Evolutionary conservation across 257 asterid species (phyloP).

Genomic region (Ilex aquifolium): DNA sequence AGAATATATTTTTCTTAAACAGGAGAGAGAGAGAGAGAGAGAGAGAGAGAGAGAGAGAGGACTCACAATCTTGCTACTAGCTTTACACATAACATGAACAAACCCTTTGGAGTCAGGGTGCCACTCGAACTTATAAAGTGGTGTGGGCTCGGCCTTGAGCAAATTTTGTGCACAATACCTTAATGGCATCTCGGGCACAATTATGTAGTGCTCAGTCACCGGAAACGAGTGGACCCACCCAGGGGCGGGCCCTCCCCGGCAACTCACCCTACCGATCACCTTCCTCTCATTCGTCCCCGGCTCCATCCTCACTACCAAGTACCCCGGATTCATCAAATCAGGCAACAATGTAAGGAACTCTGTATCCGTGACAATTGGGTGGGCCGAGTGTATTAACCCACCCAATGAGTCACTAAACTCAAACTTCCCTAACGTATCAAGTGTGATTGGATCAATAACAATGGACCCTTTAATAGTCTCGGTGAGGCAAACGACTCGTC

Average conservation of each 20-base stretch:
- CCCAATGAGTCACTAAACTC: conserved; percentile 63
- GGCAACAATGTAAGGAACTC: conserved; percentile 75
- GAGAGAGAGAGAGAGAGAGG: neutral
- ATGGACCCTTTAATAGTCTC: conserved; percentile 89
- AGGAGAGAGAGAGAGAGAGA: neutral
- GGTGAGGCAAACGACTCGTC: conserved; percentile 84
- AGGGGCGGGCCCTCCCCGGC: conserved; percentile 77
- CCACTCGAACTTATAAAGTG: conserved; percentile 87
- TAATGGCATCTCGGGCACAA: conserved; percentile 97
- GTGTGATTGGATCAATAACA: conserved; percentile 50
- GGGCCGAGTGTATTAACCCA: conserved; percentile 84
- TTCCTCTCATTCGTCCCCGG: conserved; percentile 77
- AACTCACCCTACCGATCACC: conserved; percentile 63
- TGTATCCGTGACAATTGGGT: conserved; percentile 73
- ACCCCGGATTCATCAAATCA: conserved; percentile 75
- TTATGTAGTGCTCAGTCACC: conserved; percentile 72
- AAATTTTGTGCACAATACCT: conserved; percentile 82
- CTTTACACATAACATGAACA: conserved; percentile 82
- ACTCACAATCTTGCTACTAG: conserved; percentile 76
- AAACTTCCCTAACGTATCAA: conserved; percentile 66
- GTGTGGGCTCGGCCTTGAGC: conserved; percentile 91
- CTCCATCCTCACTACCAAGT: conserved; percentile 69
- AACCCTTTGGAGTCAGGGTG: conserved; percentile 75
- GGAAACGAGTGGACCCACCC: conserved; percentile 99
- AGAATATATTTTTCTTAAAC: too few species aligned